These are phyloP conservation scores for Eucalyptus shirleyi DNA, from an alignment of 345 rosid species.

Conservation along the genomic window DNA sequence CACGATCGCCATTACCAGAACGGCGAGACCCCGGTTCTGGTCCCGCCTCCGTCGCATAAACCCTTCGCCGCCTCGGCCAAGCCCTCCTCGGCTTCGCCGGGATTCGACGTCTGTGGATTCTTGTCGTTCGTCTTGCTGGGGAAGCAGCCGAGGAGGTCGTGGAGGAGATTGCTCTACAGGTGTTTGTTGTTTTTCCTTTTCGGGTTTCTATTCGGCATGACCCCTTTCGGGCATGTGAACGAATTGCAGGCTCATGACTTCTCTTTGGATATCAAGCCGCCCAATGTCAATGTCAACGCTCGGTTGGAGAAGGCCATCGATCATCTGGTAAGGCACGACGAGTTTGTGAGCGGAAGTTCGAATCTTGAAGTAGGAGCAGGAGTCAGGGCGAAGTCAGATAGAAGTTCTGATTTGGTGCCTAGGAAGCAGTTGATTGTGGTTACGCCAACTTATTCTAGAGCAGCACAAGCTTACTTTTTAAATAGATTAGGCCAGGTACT, in stretches of 20 bases:
- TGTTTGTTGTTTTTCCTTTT: conserved; percentile 50
- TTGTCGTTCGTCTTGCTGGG: conserved; percentile 1
- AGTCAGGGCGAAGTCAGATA: background rate
- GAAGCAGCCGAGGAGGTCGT: conserved; percentile 28
- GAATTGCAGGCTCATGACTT: conserved; percentile 24
- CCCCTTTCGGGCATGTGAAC: conserved; percentile 48
- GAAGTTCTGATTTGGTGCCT: conserved; percentile 18
- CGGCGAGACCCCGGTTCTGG: conserved; percentile 26
- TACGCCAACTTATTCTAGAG: conserved; percentile 80
- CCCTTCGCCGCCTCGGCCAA: conserved; percentile 11
- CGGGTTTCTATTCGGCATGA: conserved; percentile 58
- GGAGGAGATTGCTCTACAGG: conserved; percentile 51
- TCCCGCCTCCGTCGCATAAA: conserved; percentile 2
- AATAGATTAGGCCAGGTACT: conserved; percentile 68
- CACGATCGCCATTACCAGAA: conserved; percentile 46
- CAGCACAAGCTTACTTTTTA: conserved; percentile 63
- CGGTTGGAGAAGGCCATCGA: conserved; percentile 10
- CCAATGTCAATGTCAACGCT: conserved; percentile 37
- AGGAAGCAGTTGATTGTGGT: conserved; percentile 71
- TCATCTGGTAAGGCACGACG: background rate
- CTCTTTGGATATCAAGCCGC: conserved; percentile 55
- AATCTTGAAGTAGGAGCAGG: conserved; percentile 3
- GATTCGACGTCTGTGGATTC: conserved; percentile 5
- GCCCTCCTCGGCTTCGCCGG: background rate
- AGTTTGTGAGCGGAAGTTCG: conserved; percentile 5